A percentile compares a stretch with the other conserved stretches of the same genome.
phyloP scores from a whole-genome alignment of 2,329 filamentous ascomycete species.

The Hypoxylon sp. region DNA sequence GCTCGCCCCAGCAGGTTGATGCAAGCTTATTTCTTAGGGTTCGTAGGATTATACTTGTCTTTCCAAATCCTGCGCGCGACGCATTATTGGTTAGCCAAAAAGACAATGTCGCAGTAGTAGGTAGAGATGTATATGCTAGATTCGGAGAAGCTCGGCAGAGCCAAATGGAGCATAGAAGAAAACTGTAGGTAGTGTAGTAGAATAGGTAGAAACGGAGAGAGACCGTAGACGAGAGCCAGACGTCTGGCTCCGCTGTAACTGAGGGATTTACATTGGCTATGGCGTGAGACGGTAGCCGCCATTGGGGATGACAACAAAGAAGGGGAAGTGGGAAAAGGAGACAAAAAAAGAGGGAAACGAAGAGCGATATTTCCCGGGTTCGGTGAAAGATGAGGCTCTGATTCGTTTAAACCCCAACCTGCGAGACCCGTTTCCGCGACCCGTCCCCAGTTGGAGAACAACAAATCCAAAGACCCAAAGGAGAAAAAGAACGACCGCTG shows the following conservation, averaged over 20 bases:
- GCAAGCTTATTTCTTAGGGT: slow-evolving; percentile 57
- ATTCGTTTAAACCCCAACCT: slow-evolving; percentile 46
- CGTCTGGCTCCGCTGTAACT: slow-evolving; percentile 41
- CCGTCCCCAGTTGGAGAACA: slow-evolving; percentile 36
- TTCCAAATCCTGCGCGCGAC: slow-evolving; percentile 87
- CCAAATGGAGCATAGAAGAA: slow-evolving; percentile 10
- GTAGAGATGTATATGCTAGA: slow-evolving; percentile 32
- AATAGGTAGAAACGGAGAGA: slow-evolving; percentile 5
- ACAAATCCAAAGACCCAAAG: slow-evolving; percentile 15
- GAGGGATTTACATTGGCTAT: slow-evolving; percentile 44
- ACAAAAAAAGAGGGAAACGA: slow-evolving; percentile 19
- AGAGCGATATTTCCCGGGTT: slow-evolving; percentile 45
- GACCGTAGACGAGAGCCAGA: slow-evolving; percentile 26
- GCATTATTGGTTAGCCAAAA: slow-evolving; percentile 49
- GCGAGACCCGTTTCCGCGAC: slow-evolving; percentile 43
- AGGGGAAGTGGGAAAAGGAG: neutral
- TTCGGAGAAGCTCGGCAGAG: slow-evolving; percentile 40
- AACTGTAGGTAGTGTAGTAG: slow-evolving; percentile 20
- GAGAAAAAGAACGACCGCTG: slow-evolving; percentile 28
- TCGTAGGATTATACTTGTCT: slow-evolving; percentile 82
- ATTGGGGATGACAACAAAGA: slow-evolving; percentile 28
- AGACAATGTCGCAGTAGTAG: slow-evolving; percentile 31
- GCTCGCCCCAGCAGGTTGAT: slow-evolving; percentile 3
- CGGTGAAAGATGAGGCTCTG: slow-evolving; percentile 49
- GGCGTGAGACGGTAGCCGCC: slow-evolving; percentile 31